Conservation (phyloP, 2,329 filamentous ascomycete genomes). For the Venturia asperata region DNA sequence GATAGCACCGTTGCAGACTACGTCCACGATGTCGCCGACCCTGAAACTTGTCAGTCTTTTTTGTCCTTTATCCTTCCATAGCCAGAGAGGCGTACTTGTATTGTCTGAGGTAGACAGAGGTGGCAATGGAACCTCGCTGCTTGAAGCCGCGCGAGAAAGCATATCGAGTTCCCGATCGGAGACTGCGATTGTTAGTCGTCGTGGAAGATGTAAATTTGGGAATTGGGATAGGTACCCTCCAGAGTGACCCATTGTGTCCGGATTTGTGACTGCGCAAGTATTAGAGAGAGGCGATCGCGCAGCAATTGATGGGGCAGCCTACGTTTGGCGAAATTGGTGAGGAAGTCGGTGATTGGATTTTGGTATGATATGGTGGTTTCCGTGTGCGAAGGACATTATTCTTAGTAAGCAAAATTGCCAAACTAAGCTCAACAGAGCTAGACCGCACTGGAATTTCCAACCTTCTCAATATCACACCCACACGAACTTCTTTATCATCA, state of each 20-base stretch:
- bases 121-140: slow-evolving; percentile 86
- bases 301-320: neutral
- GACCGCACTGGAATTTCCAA: too few species aligned
- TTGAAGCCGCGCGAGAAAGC: slow-evolving; percentile 93
- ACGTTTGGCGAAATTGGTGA: slow-evolving; percentile 1
- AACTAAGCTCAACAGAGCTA: too few species aligned
- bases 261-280: slow-evolving; percentile 6
- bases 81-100: slow-evolving; percentile 62
- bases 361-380: neutral
- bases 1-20: slow-evolving; percentile 96
- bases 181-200: slow-evolving; percentile 24
- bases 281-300: neutral
- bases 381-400: too few species aligned
- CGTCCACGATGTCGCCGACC: slow-evolving; percentile 98
- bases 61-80: slow-evolving; percentile 21
- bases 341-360: neutral
- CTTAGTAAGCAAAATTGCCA: neutral
- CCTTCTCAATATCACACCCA: neutral
- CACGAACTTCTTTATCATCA: neutral
- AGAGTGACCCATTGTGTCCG: slow-evolving; percentile 46
- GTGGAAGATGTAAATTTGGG: neutral
- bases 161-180: slow-evolving; percentile 41
- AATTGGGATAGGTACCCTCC: slow-evolving; percentile 29
- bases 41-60: slow-evolving; percentile 47
- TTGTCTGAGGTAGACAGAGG: slow-evolving; percentile 89